phyloP scores from a whole-genome alignment of 2,329 filamentous ascomycete genomes.

The Zalaria sp. region DNA sequence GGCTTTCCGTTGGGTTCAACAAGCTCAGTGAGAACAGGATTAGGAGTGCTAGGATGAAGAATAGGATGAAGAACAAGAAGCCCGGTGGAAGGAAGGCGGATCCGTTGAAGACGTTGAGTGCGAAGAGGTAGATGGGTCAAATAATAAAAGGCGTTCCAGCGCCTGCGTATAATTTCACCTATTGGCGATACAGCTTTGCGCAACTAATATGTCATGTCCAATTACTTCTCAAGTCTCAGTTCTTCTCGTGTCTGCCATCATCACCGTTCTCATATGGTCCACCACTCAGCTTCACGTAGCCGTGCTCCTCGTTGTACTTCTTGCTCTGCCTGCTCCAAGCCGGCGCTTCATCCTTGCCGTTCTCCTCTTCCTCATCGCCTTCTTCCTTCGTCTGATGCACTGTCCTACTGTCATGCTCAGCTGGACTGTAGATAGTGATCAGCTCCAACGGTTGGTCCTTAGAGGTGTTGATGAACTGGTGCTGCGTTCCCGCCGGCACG shows the following conservation, averaged over 20 bases:
- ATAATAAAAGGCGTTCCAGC: too few relatives aligned
- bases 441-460: slow-evolving; percentile 45
- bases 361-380: slow-evolving; percentile 48
- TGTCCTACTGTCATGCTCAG: slow-evolving; percentile 45
- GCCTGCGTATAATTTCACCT: too few relatives aligned
- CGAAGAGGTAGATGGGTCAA: not conserved
- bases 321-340: slow-evolving; percentile 45
- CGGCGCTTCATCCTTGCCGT: slow-evolving; percentile 45
- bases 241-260: slow-evolving; percentile 20
- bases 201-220: not conserved
- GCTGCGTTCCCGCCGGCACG: slow-evolving; percentile 51
- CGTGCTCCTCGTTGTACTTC: slow-evolving; percentile 42
- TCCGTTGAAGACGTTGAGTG: slow-evolving; percentile 49
- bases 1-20: slow-evolving; percentile 57
- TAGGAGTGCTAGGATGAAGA: slow-evolving; percentile 27
- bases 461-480: slow-evolving; percentile 48
- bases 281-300: slow-evolving; percentile 34
- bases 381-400: slow-evolving; percentile 51
- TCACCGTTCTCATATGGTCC: slow-evolving; percentile 21
- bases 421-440: slow-evolving; percentile 49
- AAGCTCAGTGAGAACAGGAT: slow-evolving; percentile 37
- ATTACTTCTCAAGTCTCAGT: not conserved
- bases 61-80: slow-evolving; percentile 34
- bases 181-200: too few relatives aligned
- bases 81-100: slow-evolving; percentile 54